Evolutionary conservation across 805 yeast species (phyloP).

Genomic region (Cyberlindnera xylosilytica): DNA sequence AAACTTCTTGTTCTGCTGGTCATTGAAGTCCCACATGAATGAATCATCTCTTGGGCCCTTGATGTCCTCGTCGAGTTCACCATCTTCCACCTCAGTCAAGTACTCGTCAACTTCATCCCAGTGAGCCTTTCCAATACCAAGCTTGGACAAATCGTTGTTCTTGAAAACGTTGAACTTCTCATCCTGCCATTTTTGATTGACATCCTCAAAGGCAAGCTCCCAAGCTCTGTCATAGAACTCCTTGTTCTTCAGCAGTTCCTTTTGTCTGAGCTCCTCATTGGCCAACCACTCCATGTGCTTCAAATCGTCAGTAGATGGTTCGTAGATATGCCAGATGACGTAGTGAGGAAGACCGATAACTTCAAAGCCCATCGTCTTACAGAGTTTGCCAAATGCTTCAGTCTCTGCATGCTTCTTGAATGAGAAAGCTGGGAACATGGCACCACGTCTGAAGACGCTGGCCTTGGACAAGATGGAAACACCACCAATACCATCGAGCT

Average conservation of each 20-base stretch:
- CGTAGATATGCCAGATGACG: constrained; percentile 95
- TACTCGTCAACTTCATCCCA: constrained; percentile 62
- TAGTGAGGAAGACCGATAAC: constrained; percentile 93
- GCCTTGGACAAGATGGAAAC: constrained; percentile 91
- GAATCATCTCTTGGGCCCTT: constrained; percentile 16
- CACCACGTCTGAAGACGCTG: constrained; percentile 78
- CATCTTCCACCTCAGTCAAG: constrained; percentile 24
- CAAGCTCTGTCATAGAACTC: constrained; percentile 69
- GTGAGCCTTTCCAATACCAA: constrained; percentile 53
- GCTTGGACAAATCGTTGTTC: constrained; percentile 62
- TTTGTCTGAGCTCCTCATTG: constrained; percentile 64
- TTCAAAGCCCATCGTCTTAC: constrained; percentile 79
- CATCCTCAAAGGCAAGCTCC: constrained; percentile 76
- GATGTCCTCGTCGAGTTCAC: constrained; percentile 11
- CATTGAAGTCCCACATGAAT: constrained; percentile 20
- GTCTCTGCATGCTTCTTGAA: constrained; percentile 97
- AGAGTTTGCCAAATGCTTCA: constrained; percentile 92
- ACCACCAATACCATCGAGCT: constrained; percentile 95
- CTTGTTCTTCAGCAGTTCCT: constrained; percentile 59
- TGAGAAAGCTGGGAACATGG: constrained; percentile 95
- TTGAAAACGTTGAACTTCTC: constrained; percentile 72
- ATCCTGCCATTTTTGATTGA: constrained; percentile 64
- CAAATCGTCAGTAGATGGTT: constrained; percentile 90
- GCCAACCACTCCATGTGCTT: constrained; percentile 89
- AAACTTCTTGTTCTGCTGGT: constrained; percentile 18